phyloP scores from a whole-genome alignment of 805 yeast genomes.

The Metschnikowia kunwiensis region DNA sequence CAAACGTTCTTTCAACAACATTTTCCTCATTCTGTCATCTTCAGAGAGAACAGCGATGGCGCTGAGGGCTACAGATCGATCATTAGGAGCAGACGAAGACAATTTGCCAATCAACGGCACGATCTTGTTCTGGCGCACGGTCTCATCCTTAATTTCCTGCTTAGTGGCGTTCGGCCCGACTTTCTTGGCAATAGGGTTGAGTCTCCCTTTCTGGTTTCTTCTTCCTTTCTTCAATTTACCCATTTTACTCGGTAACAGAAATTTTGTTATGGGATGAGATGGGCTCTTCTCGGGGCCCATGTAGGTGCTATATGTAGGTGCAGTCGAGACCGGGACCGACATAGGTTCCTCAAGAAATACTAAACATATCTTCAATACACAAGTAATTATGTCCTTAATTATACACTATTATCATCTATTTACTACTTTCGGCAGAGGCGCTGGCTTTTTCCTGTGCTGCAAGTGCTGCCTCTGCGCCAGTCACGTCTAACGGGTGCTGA shows the following conservation, averaged over 20 bases:
- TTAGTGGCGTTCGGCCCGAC: conserved; percentile 16
- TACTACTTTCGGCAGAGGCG: background rate
- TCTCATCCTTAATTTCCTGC: conserved; percentile 42
- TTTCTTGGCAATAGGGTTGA: conserved; percentile 32
- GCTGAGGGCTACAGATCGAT: conserved; percentile 71
- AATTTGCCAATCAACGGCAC: conserved; percentile 67
- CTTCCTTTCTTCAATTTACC: conserved; percentile 70
- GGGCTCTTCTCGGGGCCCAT: conserved; percentile 3
- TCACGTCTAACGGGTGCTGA: conserved; percentile 7
- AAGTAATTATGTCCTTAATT: too few relatives aligned
- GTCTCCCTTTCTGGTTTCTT: conserved; percentile 34
- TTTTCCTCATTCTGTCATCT: conserved; percentile 57
- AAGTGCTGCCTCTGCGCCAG: conserved; percentile 1
- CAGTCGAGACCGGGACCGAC: too few relatives aligned
- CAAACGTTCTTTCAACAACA: conserved; percentile 69
- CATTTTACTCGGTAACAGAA: conserved; percentile 38
- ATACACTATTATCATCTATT: too few relatives aligned
- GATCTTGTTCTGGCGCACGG: conserved; percentile 52
- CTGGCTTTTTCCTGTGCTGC: conserved; percentile 1
- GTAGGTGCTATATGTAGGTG: conserved; percentile 4
- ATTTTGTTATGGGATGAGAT: conserved; percentile 11
- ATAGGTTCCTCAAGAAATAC: too few relatives aligned
- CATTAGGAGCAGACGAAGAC: conserved; percentile 61
- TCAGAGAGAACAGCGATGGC: conserved; percentile 71
- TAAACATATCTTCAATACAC: too few relatives aligned